phyloP scores from a whole-genome alignment of 1,284 basidiomycete genomes.

The Boletellus sp. region DNA sequence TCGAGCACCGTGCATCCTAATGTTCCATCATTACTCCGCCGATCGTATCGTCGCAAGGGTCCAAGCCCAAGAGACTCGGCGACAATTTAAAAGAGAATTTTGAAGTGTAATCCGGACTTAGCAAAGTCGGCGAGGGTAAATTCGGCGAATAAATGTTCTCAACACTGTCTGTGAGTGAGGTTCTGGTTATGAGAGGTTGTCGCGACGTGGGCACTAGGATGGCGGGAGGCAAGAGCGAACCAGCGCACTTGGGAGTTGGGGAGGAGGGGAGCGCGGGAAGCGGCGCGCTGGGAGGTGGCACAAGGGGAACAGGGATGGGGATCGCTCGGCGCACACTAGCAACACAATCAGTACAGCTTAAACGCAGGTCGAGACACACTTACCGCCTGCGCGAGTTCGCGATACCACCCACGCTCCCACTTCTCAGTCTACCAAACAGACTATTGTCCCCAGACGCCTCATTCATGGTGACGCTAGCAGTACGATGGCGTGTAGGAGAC shows the following conservation, averaged over 20 bases:
- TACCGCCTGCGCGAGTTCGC: constrained; percentile 32
- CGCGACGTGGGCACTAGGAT: constrained; percentile 16
- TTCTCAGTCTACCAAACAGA: constrained; percentile 45
- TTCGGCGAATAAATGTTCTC: constrained; percentile 2
- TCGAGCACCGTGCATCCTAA: constrained; percentile 16
- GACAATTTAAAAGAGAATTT: constrained; percentile 13
- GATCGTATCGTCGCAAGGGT: constrained; percentile 5
- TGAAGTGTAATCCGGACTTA: constrained; percentile 9
- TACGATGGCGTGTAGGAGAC: constrained; percentile 38
- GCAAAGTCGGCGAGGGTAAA: constrained; percentile 6
- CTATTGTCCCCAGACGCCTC: constrained; percentile 34
- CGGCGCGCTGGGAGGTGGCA: constrained; percentile 34
- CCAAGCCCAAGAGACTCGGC: constrained; percentile 4
- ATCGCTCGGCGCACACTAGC: constrained; percentile 32
- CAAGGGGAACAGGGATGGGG: constrained; percentile 27
- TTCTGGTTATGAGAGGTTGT: constrained; percentile 23
- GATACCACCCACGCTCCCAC: constrained; percentile 42
- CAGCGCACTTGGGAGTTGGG: constrained; percentile 13
- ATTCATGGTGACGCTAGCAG: constrained; percentile 37
- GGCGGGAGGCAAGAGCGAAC: constrained; percentile 19
- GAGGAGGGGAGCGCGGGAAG: constrained; percentile 33
- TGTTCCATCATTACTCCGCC: constrained; percentile 27
- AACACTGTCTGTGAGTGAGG: constrained; percentile 11
- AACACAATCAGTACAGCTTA: constrained; percentile 6
- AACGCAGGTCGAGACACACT: constrained; percentile 11